Base-by-base conservation (phyloP, 208 protist genomes). In the Trypanosoma platydactyli region DNA sequence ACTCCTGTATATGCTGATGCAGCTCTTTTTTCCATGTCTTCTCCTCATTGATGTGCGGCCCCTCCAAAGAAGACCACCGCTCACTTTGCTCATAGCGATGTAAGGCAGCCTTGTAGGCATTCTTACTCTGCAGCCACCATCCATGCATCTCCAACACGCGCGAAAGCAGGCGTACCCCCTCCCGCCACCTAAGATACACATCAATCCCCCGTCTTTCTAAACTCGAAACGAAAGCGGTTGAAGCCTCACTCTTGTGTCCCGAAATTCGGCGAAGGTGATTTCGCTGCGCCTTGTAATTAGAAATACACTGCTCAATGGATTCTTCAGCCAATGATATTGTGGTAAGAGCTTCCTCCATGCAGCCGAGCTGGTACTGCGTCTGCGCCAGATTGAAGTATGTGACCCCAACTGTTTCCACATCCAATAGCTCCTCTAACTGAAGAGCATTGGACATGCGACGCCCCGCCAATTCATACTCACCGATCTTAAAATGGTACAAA, bases 321-420 rank as follows among this genome's bases (percentile, higher is more conserved):
- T 86, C 74, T 54, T 88, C 83, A 9, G 81, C 80, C 66, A 83
- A 51, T 41, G n/a, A 51, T 5, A 80, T 75, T 27, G 66, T 66
- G 20, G 35, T 63, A 48, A 91, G 55, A 15, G 82, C 84, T 18
- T 79, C 73, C 2, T 68, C 50, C 20, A 68, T 16, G 38, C 72
- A 54, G 20, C 60, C 57, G 38, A 77, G 66, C 42, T 77, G 80
- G 67, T 83, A 79, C 58, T 84, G 73, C 1, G 79, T 48, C 61
- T 94, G 84, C 11, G 88, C 88, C 18, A 88, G 64, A 73, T 91
- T 94, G 63, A 94, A 87, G 67, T 86, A 86, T 1, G 88, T 94
- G 41, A 94, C 84, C 40, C 83, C 83, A 30, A 91, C 84, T 13
- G 77, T 88, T 13, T 73, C 60, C 18, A 83, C 80, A 49, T 54